Base-by-base conservation (phyloP, 2,329 filamentous ascomycete genomes). In the Fusarium protoensiforme region DNA sequence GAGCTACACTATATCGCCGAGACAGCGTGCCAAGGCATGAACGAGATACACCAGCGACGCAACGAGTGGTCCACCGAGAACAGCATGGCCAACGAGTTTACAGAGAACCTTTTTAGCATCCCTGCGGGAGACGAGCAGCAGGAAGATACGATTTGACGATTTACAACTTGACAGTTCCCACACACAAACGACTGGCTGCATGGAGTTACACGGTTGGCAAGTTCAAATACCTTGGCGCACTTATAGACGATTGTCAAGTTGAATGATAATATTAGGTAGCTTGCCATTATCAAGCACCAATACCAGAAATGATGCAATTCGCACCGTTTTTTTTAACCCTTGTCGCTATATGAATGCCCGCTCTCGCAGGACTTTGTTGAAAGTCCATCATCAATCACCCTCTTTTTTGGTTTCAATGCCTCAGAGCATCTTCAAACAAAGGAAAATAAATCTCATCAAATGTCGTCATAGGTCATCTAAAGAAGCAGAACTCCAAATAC, bases 1-100 rank as follows among this genome's bases (percentile, higher is more conserved):
- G 82, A 84, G 68, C 78, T 87, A 65, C 83, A 85, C 61, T 80
- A 81, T 56, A 85, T 87, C 65, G 84, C 84, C 14, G 82, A 86
- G 67, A 84, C 79, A 61, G 83, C 84, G 5, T 84, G 81, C 67
- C 80, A 82, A 61, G 85, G 84, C 31, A 84, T 86, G 83, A 83
- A 81, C 38, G 81, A 84, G 76, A 80, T 85, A 35, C 82, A 89
- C 58, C 71, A 71, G 24, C 77, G 80, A 22, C 73, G 81, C 16
- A 79, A 75, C 27, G 79, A 81, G 61, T 79, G 75, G 75, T 77
- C 76, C 7, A 69, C 78, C 10, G 77, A 73, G n/a, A 78, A 75
- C 31, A 75, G 75, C 59, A 75, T 79, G 75, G 78, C 77, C 9
- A 77, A 78, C 27, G 81, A 81, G 48, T 81, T 80, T 57, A 75